These are phyloP conservation scores for Tolypocladium amazonense DNA, from an alignment of 2,329 filamentous ascomycete genomes.

Conservation along the genomic window DNA sequence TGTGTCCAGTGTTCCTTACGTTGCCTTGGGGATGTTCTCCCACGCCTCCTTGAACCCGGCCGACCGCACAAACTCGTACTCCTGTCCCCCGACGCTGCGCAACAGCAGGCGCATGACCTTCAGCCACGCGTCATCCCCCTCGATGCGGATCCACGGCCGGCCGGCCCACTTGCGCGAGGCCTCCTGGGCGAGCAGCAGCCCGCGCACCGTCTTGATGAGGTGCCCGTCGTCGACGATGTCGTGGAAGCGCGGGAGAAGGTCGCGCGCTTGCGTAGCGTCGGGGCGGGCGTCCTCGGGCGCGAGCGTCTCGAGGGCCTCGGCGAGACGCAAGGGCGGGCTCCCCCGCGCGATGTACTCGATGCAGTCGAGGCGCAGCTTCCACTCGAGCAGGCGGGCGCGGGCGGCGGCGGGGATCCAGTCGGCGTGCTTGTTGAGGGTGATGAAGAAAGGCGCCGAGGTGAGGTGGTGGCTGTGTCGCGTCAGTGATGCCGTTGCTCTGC, in stretches of 20 bases:
- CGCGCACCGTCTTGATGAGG: slow-evolving; percentile 61
- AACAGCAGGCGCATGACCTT: slow-evolving; percentile 50
- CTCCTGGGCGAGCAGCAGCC: slow-evolving; percentile 53
- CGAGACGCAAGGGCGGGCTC: slow-evolving; percentile 46
- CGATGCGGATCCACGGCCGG: slow-evolving; percentile 40
- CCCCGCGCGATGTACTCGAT: slow-evolving; percentile 62
- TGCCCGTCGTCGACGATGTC: slow-evolving; percentile 67
- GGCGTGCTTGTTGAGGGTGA: slow-evolving; percentile 46
- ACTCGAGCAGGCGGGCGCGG: slow-evolving; percentile 66
- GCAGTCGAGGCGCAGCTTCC: slow-evolving; percentile 69
- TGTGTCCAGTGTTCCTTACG: not conserved
- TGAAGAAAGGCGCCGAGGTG: slow-evolving; percentile 63
- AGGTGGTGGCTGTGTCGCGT: slow-evolving; percentile 54
- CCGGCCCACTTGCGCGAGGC: slow-evolving; percentile 33
- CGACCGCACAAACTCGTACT: slow-evolving; percentile 47
- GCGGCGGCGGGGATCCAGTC: slow-evolving; percentile 47
- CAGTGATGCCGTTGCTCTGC: not conserved
- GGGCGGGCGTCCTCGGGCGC: slow-evolving; percentile 33
- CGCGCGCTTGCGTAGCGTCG: slow-evolving; percentile 30
- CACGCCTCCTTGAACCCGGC: slow-evolving; percentile 58
- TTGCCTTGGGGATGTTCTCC: slow-evolving; percentile 28
- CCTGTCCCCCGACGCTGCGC: slow-evolving; percentile 46
- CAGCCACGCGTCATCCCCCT: slow-evolving; percentile 47
- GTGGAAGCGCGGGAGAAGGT: slow-evolving; percentile 37
- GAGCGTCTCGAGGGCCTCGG: slow-evolving; percentile 41